A percentile compares a stretch with the other conserved stretches of the same genome.
These are phyloP conservation scores for Diutina scorzettiae DNA, from an alignment of 1,139 yeast genomes.

Conservation along the genomic window DNA sequence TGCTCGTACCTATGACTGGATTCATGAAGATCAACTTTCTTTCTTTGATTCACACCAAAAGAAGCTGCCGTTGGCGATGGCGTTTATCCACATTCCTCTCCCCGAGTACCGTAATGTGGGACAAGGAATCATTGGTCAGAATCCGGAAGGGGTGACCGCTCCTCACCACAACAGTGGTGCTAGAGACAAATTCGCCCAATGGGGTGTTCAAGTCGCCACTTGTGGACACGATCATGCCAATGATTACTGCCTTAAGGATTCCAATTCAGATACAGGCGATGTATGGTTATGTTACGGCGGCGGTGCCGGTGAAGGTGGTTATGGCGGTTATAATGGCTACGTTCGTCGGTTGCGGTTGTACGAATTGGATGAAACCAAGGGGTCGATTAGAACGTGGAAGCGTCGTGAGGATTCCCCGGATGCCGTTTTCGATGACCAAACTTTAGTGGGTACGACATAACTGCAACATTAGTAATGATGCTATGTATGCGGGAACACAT, in stretches of 20 bases:
- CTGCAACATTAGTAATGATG: background rate
- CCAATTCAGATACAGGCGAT: constrained; percentile 12
- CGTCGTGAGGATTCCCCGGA: constrained; percentile 45
- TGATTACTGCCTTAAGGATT: constrained; percentile 65
- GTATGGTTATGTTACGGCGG: constrained; percentile 7
- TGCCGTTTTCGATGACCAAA: constrained; percentile 42
- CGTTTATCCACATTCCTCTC: constrained; percentile 86
- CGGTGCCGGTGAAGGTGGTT: constrained; percentile 27
- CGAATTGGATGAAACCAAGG: constrained; percentile 45
- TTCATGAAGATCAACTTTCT: constrained; percentile 48
- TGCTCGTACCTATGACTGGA: constrained; percentile 76
- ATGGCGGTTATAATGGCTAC: constrained; percentile 48
- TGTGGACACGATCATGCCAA: constrained; percentile 96
- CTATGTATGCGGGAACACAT: too few relatives aligned
- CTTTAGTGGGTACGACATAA: constrained; percentile 27
- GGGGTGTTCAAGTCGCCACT: constrained; percentile 61
- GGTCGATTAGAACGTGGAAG: constrained; percentile 63
- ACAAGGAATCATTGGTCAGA: constrained; percentile 18
- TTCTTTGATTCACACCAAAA: background rate
- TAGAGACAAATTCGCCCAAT: constrained; percentile 38
- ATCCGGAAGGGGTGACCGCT: constrained; percentile 69
- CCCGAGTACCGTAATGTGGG: constrained; percentile 57
- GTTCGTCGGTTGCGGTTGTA: constrained; percentile 62
- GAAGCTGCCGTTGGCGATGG: constrained; percentile 44
- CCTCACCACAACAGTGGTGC: constrained; percentile 62